Evolutionary conservation across 2,329 filamentous ascomycete species (phyloP), one percentile per base, ranked within the genome.

Genomic region (Aspergillus bombycis): DNA sequence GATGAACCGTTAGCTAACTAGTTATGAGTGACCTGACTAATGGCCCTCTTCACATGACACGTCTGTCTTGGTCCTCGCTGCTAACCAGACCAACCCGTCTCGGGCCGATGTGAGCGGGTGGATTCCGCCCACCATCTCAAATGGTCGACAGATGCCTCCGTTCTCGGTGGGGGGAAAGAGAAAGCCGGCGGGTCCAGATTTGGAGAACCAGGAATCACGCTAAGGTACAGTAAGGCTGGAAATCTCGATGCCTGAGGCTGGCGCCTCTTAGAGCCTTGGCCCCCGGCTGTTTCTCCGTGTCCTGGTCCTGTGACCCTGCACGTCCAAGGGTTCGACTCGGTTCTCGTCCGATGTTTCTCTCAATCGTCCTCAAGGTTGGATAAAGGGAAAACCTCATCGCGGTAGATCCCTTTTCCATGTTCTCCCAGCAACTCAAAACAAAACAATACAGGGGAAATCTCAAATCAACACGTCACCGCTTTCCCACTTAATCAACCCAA

Each of bases 91-190:
- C 45, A 41, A 38, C 30, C 21, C 30, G 52, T 52, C 41, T 61
- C 59, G 59, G 59, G 32, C 59, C 59, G 59, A 57, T 50, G 41
- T 36, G 30, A 43, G 30, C 41, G 56, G 41, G 36, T 41, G 34
- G 54, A 41, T n/a, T n/a, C n/a, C 32, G 32, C 41, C 41, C 30
- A 50, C 53, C 4, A 28, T 28, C 5, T 28, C 26, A n/a, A 56
- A 56, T 58, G 10, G 57, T 19, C 41, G 41, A 50, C 57, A 36
- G 34, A 23, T 53, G 59, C 41, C 50, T 50, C 59, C 41, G 59
- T 57, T 54, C 54, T 56, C 59, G 59, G 53, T 57, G 59, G 52
- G 59, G 59, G 53, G 41, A 56, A 34, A 52, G 26, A 19, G 30
- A 23, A 41, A 14, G n/a, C n/a, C 16, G 56, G 59, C 43, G 59